Evolutionary conservation across 1,284 basidiomycete genomes (phyloP), one percentile per base, ranked within the genome.

Genomic region (Ceratobasidium sp.): DNA sequence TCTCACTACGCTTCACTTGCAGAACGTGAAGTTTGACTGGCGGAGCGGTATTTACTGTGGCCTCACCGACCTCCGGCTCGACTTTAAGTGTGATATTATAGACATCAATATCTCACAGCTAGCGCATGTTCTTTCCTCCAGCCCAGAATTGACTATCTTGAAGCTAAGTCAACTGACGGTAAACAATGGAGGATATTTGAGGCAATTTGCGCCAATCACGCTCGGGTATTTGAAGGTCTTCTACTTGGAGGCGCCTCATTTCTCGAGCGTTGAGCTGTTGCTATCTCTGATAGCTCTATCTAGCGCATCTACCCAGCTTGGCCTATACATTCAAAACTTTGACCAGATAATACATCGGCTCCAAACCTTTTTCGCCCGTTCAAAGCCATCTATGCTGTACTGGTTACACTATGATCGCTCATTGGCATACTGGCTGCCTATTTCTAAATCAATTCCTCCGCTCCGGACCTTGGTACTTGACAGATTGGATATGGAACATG

Each of bases 21-120:
- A 61, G 28, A 61, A 61, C 28, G 12, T 40, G 3, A 40, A 28
- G 28, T 61, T 64, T 42, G n/a, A 40, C 4, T 64, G 63, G 63
- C 5, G 2, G 6, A 64, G 63, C 40, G 42, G 20, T 23, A 42
- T 42, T n/a, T 64, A 64, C 18, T n/a, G 40, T n/a, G 42, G 42
- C 20, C 63, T 64, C 18, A 40, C 26, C 42, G 63, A 64, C n/a
- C 40, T 64, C 7, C 63, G 46, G 40, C 55, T 56, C 55, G 12
- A 13, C 26, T 26, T 23, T 26, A 3, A 5, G 10, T 23, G 15
- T 23, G 3, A 5, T 5, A 20, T 9, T 64, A n/a, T 26, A 18
- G 20, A 2, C 20, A 42, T 44, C 7, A 2, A 39, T 10, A 28
- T 44, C 33, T 23, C 39, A 20, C 5, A 40, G 39, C 40, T 64